Conservation (phyloP, 2,329 filamentous ascomycete species). For the Hypoxylon sp. region DNA sequence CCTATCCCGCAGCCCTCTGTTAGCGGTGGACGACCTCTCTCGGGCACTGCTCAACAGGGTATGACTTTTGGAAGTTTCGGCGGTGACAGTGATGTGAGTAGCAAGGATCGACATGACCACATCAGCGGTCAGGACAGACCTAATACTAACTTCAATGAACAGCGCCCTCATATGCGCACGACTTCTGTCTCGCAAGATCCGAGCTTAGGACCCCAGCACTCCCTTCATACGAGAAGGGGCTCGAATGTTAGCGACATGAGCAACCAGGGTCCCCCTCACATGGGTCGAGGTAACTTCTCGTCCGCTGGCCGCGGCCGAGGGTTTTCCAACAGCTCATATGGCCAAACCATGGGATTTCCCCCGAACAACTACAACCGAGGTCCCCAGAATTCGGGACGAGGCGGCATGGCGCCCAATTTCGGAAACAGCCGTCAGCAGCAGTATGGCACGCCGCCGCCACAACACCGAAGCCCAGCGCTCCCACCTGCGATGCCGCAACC, state of each 20-base stretch:
- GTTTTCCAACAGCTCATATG: conserved; percentile 65
- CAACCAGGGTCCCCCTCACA: conserved; percentile 69
- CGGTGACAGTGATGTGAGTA: conserved; percentile 84
- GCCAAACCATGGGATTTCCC: conserved; percentile 63
- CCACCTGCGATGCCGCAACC: conserved; percentile 75
- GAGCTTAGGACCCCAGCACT: conserved; percentile 74
- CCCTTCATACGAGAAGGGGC: conserved; percentile 83
- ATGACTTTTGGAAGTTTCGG: conserved; percentile 88
- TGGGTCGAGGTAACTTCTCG: conserved; percentile 70
- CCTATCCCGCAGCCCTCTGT: conserved; percentile 91
- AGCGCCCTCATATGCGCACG: conserved; percentile 78
- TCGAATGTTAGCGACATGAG: conserved; percentile 84
- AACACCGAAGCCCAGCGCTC: conserved; percentile 61
- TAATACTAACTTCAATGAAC: conserved; percentile 48
- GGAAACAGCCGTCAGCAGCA: conserved; percentile 60
- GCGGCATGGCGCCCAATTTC: conserved; percentile 62
- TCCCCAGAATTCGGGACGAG: conserved; percentile 64
- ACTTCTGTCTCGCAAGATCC: conserved; percentile 74
- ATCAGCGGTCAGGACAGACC: background rate
- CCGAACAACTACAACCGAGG: conserved; percentile 58
- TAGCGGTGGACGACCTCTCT: conserved; percentile 88
- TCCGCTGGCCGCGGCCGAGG: conserved; percentile 66
- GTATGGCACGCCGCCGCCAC: conserved; percentile 62
- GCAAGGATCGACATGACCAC: conserved; percentile 24
- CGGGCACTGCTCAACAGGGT: conserved; percentile 74